Conservation (phyloP, 352 stramenopile species). For the Blastocystis sp. region DNA sequence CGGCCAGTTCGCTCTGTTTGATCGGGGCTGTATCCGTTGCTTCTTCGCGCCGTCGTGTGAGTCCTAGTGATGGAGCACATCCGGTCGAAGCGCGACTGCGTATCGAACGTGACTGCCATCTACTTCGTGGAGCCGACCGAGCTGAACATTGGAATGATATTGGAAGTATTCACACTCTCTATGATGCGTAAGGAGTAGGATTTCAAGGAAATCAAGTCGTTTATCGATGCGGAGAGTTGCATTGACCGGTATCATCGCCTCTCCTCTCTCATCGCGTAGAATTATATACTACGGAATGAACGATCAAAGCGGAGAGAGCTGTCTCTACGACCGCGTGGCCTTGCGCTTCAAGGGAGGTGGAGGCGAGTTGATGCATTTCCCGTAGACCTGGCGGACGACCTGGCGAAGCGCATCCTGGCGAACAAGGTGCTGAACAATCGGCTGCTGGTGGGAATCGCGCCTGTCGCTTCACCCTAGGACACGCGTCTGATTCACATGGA, state of each 20-base stretch:
- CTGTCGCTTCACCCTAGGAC: background rate
- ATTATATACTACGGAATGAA: conserved; percentile 47
- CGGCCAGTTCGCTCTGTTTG: conserved; percentile 41
- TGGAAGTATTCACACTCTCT: conserved; percentile 4
- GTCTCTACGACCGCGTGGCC: conserved; percentile 35
- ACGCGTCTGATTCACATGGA: conserved; percentile 34
- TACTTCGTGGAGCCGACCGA: conserved; percentile 42
- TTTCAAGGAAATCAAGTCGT: conserved; percentile 55
- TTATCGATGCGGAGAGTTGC: conserved; percentile 52
- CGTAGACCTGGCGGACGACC: conserved; percentile 16
- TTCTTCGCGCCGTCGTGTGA: background rate
- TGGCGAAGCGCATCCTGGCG: conserved; percentile 4
- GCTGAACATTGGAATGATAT: conserved; percentile 10
- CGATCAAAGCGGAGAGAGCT: conserved; percentile 22
- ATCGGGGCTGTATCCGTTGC: conserved; percentile 29
- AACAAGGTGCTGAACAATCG: conserved; percentile 29
- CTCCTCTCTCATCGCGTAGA: background rate
- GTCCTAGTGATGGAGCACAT: conserved; percentile 36
- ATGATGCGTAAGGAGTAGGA: background rate
- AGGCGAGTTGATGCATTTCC: background rate
- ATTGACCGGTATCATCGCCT: conserved; percentile 11
- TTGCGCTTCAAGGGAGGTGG: conserved; percentile 45
- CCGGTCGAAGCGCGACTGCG: conserved; percentile 27
- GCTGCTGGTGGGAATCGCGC: background rate
- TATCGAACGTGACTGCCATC: conserved; percentile 19